Base-by-base conservation (phyloP, 1,284 basidiomycete genomes). In the Polyporus tsugae region DNA sequence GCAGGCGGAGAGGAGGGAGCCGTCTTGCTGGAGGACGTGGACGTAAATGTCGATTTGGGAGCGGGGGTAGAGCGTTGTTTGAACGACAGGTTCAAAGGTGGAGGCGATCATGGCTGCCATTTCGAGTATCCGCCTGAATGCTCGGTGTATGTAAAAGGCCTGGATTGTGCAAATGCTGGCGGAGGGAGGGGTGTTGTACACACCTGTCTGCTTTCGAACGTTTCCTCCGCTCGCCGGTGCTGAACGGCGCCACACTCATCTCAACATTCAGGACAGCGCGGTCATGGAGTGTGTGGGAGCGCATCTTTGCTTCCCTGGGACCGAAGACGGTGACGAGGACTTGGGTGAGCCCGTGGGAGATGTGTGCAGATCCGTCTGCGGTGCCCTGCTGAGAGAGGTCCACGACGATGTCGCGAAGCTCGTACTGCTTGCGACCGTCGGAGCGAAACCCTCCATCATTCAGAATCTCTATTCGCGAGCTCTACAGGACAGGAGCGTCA, bases 21-120 rank as follows among this genome's bases (percentile, higher is more conserved):
- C 97, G 77, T 99, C 97, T 78, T 97, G 94, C 75, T 97, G 93
- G 57, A 98, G 83, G 39, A 99, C 92, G 79, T 97, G 95, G 13
- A 99, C 87, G 80, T 93, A 94, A 69, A 99, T 92, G 80, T 98
- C 94, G 79, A 99, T 97, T 79, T 97, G 91, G 38, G 94, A 94
- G 63, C 97, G 91, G 7, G 97, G 97, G 80, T 97, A 99, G 60
- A 99, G 87, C 72, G 89, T 89, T 1, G 93, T 93, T 78, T 97
- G 94, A 49, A 99, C 89, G 63, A 98, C 95, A 53, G 97, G 95
- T 78, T 99, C 96, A 76, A 99, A 99, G 0, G 97, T 98, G 46
- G 95, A 92, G 81, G 95, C 93, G 73, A 99, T 91, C 15, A 92
- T 90, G 1, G 94, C 87, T 1, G 92, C 94, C 69, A 98, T 86